Evolutionary conservation across 345 rosid genomes (phyloP), one percentile per base, ranked within the genome.

Genomic region (Isatis tinctoria): DNA sequence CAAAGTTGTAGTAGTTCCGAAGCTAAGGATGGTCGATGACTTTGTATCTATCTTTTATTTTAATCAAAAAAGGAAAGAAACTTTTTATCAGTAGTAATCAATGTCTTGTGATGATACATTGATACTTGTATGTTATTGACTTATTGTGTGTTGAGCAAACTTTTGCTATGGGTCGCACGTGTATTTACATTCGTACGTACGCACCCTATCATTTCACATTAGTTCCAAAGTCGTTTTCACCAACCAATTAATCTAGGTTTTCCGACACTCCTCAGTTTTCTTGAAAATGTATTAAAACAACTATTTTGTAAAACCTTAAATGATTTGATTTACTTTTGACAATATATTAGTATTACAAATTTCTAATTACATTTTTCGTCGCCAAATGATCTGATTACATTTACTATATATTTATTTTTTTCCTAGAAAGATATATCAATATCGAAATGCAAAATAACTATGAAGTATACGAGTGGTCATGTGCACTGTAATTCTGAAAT

Each of bases 211-310:
- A 28, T 16, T 51, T 63, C 54, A 16, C 10, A 62, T 72, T 62
- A 51, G 76, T 52, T 62, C 54, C 27, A 40, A 63, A 63, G 76
- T 72, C 62, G 14, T 30, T 62, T 61, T 72, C 76, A 72, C 53
- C 76, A 52, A 53, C 69, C 69, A 39, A 62, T 51, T 72, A 27
- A 51, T 63, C 62, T 39, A 53, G 62, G 51, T 53, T 52, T 67
- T 39, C 76, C 69, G 13, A 61, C 53, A 49, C 61, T 72, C 53
- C 69, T 62, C 58, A 71, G 4, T 14, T 53, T 67, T 54, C 63
- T 8, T 66, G 14, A 33, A 44, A 43, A 39, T 22, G 10, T 45
- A 45, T 45, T 45, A 45, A 58, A 59, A 4, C 49, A 48, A 7
- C 18, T 65, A 16, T 57, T 27, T 16, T 32, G 0, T 26, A 8